Evolutionary conservation across 441 rosid species (phyloP).

Genomic region (Jatropha multifida): DNA sequence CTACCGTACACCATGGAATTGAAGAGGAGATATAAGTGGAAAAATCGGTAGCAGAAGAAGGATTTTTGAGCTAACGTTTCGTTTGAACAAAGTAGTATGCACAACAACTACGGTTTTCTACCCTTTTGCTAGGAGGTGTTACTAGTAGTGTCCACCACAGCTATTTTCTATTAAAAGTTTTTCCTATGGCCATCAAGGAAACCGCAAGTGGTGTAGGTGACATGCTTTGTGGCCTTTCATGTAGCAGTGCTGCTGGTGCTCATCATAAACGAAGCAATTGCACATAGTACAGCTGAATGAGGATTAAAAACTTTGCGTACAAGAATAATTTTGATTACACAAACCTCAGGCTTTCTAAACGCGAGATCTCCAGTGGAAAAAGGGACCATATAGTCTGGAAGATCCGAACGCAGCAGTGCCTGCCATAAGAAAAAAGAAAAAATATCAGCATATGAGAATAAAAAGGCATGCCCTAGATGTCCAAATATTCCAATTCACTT

Average conservation of each 20-base stretch:
- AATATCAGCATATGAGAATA: too few species aligned
- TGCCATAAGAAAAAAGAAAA: slow-evolving; percentile 29
- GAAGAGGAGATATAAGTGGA: too few species aligned
- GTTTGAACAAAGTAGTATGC: too few species aligned
- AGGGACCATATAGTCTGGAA: slow-evolving; percentile 90
- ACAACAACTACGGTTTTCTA: too few species aligned
- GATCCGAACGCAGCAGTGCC: slow-evolving; percentile 87
- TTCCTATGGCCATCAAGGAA: background rate
- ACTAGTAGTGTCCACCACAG: background rate
- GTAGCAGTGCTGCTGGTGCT: background rate
- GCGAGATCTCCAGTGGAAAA: slow-evolving; percentile 58
- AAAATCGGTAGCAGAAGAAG: too few species aligned
- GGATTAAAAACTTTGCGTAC: background rate
- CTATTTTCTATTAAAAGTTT: background rate
- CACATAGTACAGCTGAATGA: background rate
- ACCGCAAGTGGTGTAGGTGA: background rate
- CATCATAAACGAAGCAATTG: background rate
- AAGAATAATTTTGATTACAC: slow-evolving; percentile 25
- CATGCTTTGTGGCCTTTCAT: too few species aligned
- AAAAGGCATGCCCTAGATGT: too few species aligned
- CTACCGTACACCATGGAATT: too few species aligned
- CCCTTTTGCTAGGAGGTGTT: too few species aligned
- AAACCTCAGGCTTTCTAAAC: slow-evolving; percentile 83
- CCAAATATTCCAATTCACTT: too few species aligned
- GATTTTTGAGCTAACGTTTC: too few species aligned